Base-by-base conservation (phyloP, 2,329 filamentous ascomycete species). In the Fusarium sublunatum region DNA sequence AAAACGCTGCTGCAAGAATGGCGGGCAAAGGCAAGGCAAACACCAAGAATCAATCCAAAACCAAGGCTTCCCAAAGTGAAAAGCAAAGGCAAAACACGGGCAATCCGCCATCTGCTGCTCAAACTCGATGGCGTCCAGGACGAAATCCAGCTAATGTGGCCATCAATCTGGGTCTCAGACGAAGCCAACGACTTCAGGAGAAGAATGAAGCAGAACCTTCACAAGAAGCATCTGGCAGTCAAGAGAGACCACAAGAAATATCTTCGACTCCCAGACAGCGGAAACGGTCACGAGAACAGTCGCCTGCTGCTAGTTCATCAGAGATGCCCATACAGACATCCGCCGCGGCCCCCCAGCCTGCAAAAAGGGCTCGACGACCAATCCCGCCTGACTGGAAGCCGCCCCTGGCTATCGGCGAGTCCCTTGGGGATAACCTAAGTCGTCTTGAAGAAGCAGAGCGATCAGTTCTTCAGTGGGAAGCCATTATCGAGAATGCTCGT, bases 401-500 rank as follows among this genome's bases (percentile, higher is more conserved):
- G 13, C 69, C 69, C n/a, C 22, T 71, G 22, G 59, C 64, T 5
- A 49, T 71, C 7, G 69, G 69, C 0, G 61, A 64, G 6, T 58
- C 67, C 12, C 55, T 71, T 12, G 69, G 69, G 11, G 51, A 66
- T 9, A 65, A 70, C 5, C 36, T 71, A 4, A 71, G 69, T 9
- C 57, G 57, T 2, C 19, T 71, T 9, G 69, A 71, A 39, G 43
- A 64, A 38, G 69, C 69, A 36, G 63, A 70, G 26, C 58, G 69
- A 13, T 53, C 47, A 7, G 61, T 69, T 0, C 40, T 70, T 19
- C 69, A 71, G 41, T 71, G 69, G 69, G 65, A 71, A 35, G 67
- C 65, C 9, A 71, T 71, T 19, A 29, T 71, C 6, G 51, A 58
- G 10, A 69, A 69, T 28, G 35, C 54, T 5, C 67, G 57, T 7